These are phyloP conservation scores for Cystoisospora suis DNA, from an alignment of 169 alveolate species.

Conservation along the genomic window DNA sequence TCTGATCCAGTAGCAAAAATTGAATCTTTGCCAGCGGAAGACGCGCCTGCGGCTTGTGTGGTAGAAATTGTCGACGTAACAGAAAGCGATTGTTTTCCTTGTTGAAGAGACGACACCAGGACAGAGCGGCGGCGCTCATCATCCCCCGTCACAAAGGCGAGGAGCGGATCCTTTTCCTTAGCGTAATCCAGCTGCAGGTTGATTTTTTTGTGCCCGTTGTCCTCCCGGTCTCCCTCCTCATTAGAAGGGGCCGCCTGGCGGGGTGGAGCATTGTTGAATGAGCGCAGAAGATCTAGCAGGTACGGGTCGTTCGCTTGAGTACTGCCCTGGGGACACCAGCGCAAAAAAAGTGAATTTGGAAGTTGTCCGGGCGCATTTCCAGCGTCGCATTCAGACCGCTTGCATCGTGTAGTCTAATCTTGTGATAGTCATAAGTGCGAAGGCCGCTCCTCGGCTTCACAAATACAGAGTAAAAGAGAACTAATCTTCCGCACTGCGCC, in stretches of 20 bases:
- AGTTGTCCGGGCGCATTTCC: too few relatives aligned
- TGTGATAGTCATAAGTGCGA: too few relatives aligned
- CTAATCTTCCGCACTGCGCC: too few relatives aligned
- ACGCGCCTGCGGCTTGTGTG: too few relatives aligned
- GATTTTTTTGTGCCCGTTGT: constrained; percentile 8
- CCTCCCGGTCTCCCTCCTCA: background rate
- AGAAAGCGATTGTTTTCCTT: background rate
- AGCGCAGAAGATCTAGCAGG: constrained; percentile 57
- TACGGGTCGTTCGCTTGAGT: constrained; percentile 53
- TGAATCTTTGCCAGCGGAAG: too few relatives aligned
- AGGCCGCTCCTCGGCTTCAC: too few relatives aligned
- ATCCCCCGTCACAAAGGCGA: background rate
- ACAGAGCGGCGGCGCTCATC: background rate
- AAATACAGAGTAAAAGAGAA: too few relatives aligned
- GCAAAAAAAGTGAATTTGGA: too few relatives aligned
- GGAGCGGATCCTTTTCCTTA: background rate
- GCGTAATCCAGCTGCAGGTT: background rate
- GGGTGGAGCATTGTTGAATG: constrained; percentile 57
- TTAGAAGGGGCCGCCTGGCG: constrained; percentile 32
- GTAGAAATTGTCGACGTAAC: too few relatives aligned
- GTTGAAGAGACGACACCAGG: background rate
- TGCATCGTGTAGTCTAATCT: too few relatives aligned
- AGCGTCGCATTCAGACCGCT: too few relatives aligned
- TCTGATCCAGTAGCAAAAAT: too few relatives aligned
- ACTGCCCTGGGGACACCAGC: constrained; percentile 45